These are phyloP conservation scores for Tricholoma hemisulphureum DNA, from an alignment of 768 basidiomycete genomes.

Conservation along the genomic window DNA sequence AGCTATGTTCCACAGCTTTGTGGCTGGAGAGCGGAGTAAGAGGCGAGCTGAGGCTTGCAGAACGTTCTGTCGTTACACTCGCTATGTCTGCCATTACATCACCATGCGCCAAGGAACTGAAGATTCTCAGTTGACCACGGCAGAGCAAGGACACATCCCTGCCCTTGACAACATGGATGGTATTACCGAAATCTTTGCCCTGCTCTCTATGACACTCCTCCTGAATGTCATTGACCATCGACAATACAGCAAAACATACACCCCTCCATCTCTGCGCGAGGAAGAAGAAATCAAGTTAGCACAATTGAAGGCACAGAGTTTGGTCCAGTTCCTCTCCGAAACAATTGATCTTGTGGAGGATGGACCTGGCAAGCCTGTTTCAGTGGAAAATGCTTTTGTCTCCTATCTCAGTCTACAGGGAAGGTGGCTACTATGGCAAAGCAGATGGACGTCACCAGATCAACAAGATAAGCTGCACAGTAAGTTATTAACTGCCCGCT, in stretches of 20 bases:
- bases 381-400: not conserved
- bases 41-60: not conserved
- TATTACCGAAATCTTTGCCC: not conserved
- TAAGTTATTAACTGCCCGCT: not conserved
- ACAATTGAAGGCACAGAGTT: too few species aligned
- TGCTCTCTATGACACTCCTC: not conserved
- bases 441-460: too few species aligned
- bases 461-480: not conserved
- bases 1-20: not conserved
- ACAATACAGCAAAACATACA: not conserved
- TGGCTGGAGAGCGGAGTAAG: not conserved
- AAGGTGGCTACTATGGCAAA: too few species aligned
- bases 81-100: not conserved
- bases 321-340: too few species aligned
- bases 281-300: too few species aligned
- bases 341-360: not conserved
- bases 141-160: not conserved
- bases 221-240: too few species aligned
- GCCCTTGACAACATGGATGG: not conserved
- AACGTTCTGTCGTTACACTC: not conserved
- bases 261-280: not conserved
- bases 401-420: too few species aligned
- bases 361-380: not conserved
- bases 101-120: not conserved
- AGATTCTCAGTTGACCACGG: too few species aligned